Base-by-base conservation (phyloP, 139 green algal genomes). In the Tetraselmis striata region DNA sequence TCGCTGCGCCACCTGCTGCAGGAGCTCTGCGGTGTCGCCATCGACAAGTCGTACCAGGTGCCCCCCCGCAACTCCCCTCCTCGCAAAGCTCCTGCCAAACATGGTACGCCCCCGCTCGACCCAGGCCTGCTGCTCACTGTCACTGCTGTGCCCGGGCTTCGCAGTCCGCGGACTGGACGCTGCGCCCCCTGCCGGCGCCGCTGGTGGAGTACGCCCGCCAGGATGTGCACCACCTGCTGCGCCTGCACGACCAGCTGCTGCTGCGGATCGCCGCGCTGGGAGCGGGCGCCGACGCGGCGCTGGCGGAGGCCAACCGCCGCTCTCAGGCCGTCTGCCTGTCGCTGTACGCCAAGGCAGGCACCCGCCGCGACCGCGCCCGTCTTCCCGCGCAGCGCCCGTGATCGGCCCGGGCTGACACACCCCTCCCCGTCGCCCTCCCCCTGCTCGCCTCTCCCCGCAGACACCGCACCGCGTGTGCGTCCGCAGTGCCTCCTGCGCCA, bases 171-270 rank as follows among this genome's bases (percentile, higher is more conserved):
- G 94, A 97, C 85, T 97, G 94, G 94, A 77, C 90, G 23, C 59
- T 85, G 31, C 83, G 94, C n/a, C 94, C 94, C 1, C 90, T 97
- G 27, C 83, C 90, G 1, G 26, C 74, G 1, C 29, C 78, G 32
- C 84, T 94, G 77, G 59, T 92, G 77, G 29, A 83, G 5, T 97
- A 97, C 83, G 94, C 94, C 0, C 83, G 85, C 0, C 32, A 75
- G 1, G 94, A 97, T 81, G 93, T 94, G 31, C 90, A 92, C 77
- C 94, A 92, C 85, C 87, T 97, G 82, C 84, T 92, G 59, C 85
- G 90, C 77, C 83, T 96, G 83, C 78, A 81, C 0, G 1, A 82
- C 32, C 81, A 91, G 83, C 87, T 94, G 67, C 25, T 80, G 2
- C 31, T 28, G 1, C 26, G 23, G 28, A 31, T 75, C 2, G 27